Evolutionary conservation across 1,139 yeast genomes (phyloP).

Genomic region (Hyphopichia fennica): DNA sequence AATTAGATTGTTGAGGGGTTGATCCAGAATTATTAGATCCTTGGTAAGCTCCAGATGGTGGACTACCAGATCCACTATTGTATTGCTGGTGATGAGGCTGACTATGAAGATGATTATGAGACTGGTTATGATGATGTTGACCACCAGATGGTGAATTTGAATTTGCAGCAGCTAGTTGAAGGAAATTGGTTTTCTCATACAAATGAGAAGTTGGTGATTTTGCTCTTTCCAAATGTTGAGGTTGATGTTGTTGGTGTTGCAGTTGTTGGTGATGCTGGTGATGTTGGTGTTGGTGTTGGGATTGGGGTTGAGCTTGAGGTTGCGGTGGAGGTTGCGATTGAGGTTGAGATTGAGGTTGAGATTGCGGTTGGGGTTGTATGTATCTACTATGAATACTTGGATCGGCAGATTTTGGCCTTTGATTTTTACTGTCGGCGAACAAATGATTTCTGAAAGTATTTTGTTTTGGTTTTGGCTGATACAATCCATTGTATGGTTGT

Average conservation of each 20-base stretch:
- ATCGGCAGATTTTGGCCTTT: conserved; percentile 47
- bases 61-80: neutral
- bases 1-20: conserved; percentile 5
- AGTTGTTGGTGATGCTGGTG: conserved; percentile 6
- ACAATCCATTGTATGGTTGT: conserved; percentile 15
- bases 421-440: conserved; percentile 28
- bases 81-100: conserved; percentile 1
- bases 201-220: conserved; percentile 47
- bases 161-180: conserved; percentile 44
- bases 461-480: conserved; percentile 42
- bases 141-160: conserved; percentile 1
- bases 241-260: conserved; percentile 10
- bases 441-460: conserved; percentile 26
- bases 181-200: conserved; percentile 45
- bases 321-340: conserved; percentile 3
- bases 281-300: conserved; percentile 4
- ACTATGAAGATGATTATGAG: neutral
- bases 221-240: conserved; percentile 30
- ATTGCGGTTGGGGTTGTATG: conserved; percentile 1
- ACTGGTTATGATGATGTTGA: neutral
- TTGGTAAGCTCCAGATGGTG: neutral
- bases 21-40: neutral
- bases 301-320: conserved; percentile 6
- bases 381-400: conserved; percentile 23
- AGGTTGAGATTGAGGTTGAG: neutral